Evolutionary conservation across 1,284 basidiomycete species (phyloP).

Genomic region (Microbotryum scabiosae): DNA sequence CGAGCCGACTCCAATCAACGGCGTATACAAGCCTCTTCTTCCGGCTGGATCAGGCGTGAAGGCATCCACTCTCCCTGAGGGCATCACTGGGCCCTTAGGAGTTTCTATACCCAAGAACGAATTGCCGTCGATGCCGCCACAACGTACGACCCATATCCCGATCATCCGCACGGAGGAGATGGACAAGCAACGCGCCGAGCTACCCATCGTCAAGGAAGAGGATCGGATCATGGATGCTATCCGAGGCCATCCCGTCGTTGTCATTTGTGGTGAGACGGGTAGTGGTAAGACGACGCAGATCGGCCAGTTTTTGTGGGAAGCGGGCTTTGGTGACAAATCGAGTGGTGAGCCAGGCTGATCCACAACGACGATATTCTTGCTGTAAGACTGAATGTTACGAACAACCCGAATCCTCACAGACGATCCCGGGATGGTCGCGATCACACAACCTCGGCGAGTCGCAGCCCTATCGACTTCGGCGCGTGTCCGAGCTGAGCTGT

Average conservation of each 20-base stretch:
- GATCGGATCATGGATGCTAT: constrained; percentile 90
- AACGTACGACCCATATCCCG: constrained; percentile 48
- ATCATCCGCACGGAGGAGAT: constrained; percentile 66
- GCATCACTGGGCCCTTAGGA: constrained; percentile 52
- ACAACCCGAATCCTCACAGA: constrained; percentile 48
- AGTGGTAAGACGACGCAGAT: constrained; percentile 98
- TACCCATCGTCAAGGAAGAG: constrained; percentile 90
- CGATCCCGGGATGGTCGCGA: constrained; percentile 95
- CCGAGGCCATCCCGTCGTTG: constrained; percentile 66
- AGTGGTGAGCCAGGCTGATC: constrained; percentile 25
- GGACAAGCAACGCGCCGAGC: constrained; percentile 63
- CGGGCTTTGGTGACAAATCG: constrained; percentile 72
- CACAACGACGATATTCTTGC: constrained; percentile 8
- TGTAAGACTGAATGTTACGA: neutral
- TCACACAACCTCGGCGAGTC: constrained; percentile 95
- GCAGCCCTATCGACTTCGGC: constrained; percentile 93
- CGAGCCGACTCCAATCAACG: constrained; percentile 10
- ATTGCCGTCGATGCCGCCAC: constrained; percentile 35
- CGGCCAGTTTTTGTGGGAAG: constrained; percentile 86
- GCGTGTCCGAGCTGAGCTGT: constrained; percentile 82
- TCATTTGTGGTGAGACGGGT: constrained; percentile 79
- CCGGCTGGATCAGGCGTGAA: constrained; percentile 35
- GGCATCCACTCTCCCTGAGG: constrained; percentile 61
- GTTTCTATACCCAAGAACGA: constrained; percentile 54
- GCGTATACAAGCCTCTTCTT: constrained; percentile 33